Conservation (phyloP, 2,329 filamentous ascomycete genomes). For the Keithomyces neogunnii region DNA sequence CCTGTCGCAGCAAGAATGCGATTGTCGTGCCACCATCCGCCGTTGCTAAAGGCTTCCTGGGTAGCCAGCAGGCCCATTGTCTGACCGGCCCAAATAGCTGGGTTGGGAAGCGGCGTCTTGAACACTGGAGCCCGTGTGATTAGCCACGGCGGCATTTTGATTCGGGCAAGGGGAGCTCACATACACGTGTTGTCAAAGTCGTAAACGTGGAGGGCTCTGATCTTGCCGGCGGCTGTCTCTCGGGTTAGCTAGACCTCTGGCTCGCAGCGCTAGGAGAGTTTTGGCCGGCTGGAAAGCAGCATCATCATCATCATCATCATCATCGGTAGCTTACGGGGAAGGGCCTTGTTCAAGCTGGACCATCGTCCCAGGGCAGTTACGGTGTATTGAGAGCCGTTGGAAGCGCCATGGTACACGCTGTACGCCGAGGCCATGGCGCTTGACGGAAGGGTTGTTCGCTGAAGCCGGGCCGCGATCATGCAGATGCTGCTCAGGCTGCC, state of each 20-base stretch:
- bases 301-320: too few species aligned
- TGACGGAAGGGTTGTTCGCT: slow-evolving; percentile 14
- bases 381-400: slow-evolving; percentile 36
- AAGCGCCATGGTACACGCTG: slow-evolving; percentile 27
- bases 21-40: slow-evolving; percentile 96
- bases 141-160: not conserved
- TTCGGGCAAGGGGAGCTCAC: slow-evolving; percentile 17
- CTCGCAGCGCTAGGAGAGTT: not conserved
- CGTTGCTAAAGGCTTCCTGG: slow-evolving; percentile 68
- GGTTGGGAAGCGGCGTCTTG: slow-evolving; percentile 81
- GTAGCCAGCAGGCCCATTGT: slow-evolving; percentile 71
- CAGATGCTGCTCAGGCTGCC: slow-evolving; percentile 6
- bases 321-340: slow-evolving; percentile 47
- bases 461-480: slow-evolving; percentile 17
- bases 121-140: slow-evolving; percentile 55
- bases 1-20: slow-evolving; percentile 81
- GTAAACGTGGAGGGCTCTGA: slow-evolving; percentile 83
- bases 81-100: slow-evolving; percentile 71
- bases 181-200: slow-evolving; percentile 95
- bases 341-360: slow-evolving; percentile 66
- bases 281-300: not conserved
- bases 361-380: slow-evolving; percentile 72
- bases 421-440: slow-evolving; percentile 32
- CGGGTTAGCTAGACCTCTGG: not conserved
- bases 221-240: slow-evolving; percentile 47